Percentiles rank a stretch among this genome's conserved stretches.
Conservation (phyloP, 2,329 filamentous ascomycete genomes). For the Westerdykella sp. region DNA sequence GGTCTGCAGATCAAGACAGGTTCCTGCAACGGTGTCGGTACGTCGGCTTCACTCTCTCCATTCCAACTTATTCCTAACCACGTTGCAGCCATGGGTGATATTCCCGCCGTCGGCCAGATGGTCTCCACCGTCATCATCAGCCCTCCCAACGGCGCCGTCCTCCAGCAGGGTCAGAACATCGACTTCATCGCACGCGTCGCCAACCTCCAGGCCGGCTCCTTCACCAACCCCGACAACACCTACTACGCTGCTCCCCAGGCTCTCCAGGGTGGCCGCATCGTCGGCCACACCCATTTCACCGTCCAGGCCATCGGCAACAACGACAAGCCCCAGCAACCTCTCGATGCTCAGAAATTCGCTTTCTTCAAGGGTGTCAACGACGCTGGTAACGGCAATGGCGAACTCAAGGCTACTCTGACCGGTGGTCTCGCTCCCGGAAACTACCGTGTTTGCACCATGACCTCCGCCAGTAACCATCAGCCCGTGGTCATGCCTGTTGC, state of each 20-base stretch:
- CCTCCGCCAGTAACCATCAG: slow-evolving; percentile 49
- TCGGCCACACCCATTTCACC: slow-evolving; percentile 49
- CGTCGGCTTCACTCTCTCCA: slow-evolving; percentile 9
- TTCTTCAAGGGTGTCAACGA: slow-evolving; percentile 57
- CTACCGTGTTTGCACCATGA: slow-evolving; percentile 51
- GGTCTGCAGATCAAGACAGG: slow-evolving; percentile 46
- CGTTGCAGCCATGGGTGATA: slow-evolving; percentile 48
- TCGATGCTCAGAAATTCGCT: slow-evolving; percentile 43
- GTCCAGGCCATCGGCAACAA: slow-evolving; percentile 44
- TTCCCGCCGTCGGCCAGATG: slow-evolving; percentile 49
- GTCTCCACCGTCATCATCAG: slow-evolving; percentile 49
- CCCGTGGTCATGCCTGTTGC: slow-evolving; percentile 54
- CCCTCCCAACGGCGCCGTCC: slow-evolving; percentile 40
- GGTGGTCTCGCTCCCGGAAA: slow-evolving; percentile 45
- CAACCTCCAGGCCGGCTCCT: slow-evolving; percentile 48
- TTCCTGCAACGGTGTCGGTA: slow-evolving; percentile 52
- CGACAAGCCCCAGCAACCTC: slow-evolving; percentile 32
- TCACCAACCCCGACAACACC: slow-evolving; percentile 49
- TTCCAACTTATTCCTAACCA: slow-evolving; percentile 3
- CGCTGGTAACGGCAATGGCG: slow-evolving; percentile 43
- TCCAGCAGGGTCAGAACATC: slow-evolving; percentile 42
- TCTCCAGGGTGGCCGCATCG: slow-evolving; percentile 38
- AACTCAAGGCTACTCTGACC: slow-evolving; percentile 41
- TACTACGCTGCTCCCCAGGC: slow-evolving; percentile 53
- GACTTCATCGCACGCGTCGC: slow-evolving; percentile 44